Evolutionary conservation across 352 stramenopile genomes (phyloP).

Genomic region (Globisporangium heterothallicum): DNA sequence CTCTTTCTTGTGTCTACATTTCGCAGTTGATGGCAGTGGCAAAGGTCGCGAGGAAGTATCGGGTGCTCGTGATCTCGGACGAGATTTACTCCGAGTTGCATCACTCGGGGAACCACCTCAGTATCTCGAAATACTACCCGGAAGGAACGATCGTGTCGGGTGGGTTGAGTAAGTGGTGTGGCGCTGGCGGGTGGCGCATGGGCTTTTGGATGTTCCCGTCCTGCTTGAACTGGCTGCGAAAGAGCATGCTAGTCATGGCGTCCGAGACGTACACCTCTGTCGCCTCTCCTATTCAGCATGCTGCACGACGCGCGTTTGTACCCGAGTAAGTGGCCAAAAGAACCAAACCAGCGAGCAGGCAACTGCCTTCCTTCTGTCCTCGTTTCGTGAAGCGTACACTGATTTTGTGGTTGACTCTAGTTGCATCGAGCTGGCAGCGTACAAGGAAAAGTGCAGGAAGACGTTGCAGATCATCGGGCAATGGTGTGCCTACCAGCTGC

Average conservation of each 20-base stretch:
- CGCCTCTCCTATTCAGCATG: slow-evolving; percentile 81
- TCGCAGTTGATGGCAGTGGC: slow-evolving; percentile 46
- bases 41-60: slow-evolving; percentile 73
- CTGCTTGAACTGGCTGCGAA: slow-evolving; percentile 73
- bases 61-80: slow-evolving; percentile 86
- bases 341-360: no score
- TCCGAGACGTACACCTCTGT: slow-evolving; percentile 88
- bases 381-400: slow-evolving; percentile 1
- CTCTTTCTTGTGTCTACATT: neutral
- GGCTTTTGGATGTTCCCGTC: slow-evolving; percentile 84
- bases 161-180: slow-evolving; percentile 86
- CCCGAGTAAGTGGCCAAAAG: slow-evolving; percentile 47
- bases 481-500: slow-evolving; percentile 79
- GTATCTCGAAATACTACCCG: slow-evolving; percentile 81
- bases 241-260: slow-evolving; percentile 86
- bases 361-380: no score
- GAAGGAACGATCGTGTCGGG: slow-evolving; percentile 87
- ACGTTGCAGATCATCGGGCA: slow-evolving; percentile 77
- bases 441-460: slow-evolving; percentile 81
- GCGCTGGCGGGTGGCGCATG: slow-evolving; percentile 83
- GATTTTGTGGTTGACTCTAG: slow-evolving; percentile 19
- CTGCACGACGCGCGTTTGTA: slow-evolving; percentile 72
- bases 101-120: slow-evolving; percentile 65
- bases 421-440: slow-evolving; percentile 66
- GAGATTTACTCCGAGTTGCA: slow-evolving; percentile 88